Base-by-base conservation (phyloP, 352 stramenopile species). In the Stramenopiles sp. region DNA sequence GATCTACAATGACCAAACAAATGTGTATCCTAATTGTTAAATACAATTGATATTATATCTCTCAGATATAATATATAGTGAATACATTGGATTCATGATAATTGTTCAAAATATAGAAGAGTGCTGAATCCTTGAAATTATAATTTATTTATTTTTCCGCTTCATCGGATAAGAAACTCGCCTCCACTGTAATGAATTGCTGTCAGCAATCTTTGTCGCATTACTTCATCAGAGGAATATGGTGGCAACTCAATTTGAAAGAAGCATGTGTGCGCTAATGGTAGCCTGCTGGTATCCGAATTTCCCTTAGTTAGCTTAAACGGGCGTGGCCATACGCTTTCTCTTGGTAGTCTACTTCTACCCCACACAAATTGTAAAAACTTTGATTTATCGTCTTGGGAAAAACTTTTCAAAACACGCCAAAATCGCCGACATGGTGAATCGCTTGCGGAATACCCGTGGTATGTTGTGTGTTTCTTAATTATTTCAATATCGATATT, bases 291-390 rank as follows among this genome's bases (percentile, higher is more conserved):
- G 46, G 57, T 41, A 23, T 18, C 38, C 6, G 6, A 6, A 6
- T 21, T 10, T n/a, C 38, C 21, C 38, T 42, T 42, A 19, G 6
- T 26, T 6, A 42, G 6, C 24, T 32, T 28, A 22, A 42, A 42
- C 15, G 7, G 6, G 18, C 15, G 28, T 6, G 28, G 21, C 38
- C 6, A 42, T 18, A 34, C 6, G 6, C 58, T 28, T 24, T 59
- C 28, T 26, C 53, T 45, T 23, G 69, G 69, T 1, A 84, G 46
- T 0, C 66, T 61, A 19, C 65, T 69, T 1, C 71, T 55, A 2
- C 68, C 69, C 69, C 69, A 86, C 5, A 79, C 64, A 40, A 86
- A 86, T 0, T 66, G 66, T 22, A 88, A 58, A 45, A 85, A 88
- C 40, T 78, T 62, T 6, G 66, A 70, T 3, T 70, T 60, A 48